Evolutionary conservation across 441 rosid genomes (phyloP), one percentile per base, ranked within the genome.

Genomic region (Manihot esculenta): DNA sequence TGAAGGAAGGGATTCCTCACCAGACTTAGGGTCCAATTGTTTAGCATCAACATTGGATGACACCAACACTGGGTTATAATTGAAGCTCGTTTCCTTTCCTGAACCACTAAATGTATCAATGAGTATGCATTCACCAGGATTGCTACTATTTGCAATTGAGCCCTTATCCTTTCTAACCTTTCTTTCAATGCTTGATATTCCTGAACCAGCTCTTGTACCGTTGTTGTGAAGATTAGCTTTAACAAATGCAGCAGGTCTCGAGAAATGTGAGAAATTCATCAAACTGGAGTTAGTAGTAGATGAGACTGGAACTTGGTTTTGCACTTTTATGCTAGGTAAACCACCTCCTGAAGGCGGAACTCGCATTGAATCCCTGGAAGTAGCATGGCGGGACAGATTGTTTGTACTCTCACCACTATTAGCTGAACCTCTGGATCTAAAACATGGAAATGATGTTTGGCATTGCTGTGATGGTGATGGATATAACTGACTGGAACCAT

Each of bases 211-310:
- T 56, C 66, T 77, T n/a, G 50, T 58, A 56, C 80, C 73, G 35
- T 72, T 61, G 70, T 69, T 84, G 76, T 77, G 81, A 58, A 78
- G 74, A 78, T 73, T 76, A 41, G 85, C 79, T 77, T 81, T 91
- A 26, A 72, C 82, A 76, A 81, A 78, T 66, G 86, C 72, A 69
- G 79, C 86, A 74, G 94, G 93, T 65, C 89, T 82, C n/a, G 84
- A 77, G 76, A 91, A 93, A 80, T 93, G 92, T 24, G 96, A 87
- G 70, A 89, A 91, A 73, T 91, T 89, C 76, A 88, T 64, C 64
- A 86, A 49, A 73, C 71, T 72, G 62, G 87, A 65, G 74, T 74
- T 83, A 76, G 72, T 82, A 76, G 64, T 58, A 60, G 84, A 38
- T 10, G 47, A 27, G n/a, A 56, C 75, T 17, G 81, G 75, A 66